Conservation (phyloP, 257 asterid genomes). For the Perilla frutescens region DNA sequence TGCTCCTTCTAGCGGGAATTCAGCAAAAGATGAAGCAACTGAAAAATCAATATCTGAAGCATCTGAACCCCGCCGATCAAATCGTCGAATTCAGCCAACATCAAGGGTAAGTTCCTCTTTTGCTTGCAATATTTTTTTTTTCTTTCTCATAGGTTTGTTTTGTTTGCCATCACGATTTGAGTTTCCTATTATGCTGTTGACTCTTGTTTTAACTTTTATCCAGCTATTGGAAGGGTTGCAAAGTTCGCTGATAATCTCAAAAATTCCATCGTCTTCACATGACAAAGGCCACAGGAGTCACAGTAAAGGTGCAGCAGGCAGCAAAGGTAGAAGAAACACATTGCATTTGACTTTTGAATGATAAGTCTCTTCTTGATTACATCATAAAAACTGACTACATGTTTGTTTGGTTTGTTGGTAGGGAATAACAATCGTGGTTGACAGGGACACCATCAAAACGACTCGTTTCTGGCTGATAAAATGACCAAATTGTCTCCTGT, state of each 20-base stretch:
- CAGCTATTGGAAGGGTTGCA: conserved; percentile 97
- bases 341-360: not conserved
- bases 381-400: not conserved
- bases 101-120: conserved; percentile 67
- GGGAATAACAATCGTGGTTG: conserved; percentile 49
- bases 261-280: conserved; percentile 70
- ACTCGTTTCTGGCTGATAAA: conserved; percentile 30
- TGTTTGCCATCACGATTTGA: not conserved
- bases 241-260: conserved; percentile 72
- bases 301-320: conserved; percentile 46
- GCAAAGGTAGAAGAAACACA: conserved; percentile 48
- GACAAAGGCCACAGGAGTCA: conserved; percentile 65
- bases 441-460: conserved; percentile 33
- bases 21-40: conserved; percentile 49
- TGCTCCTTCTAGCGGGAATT: conserved; percentile 53
- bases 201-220: conserved; percentile 37
- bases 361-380: not conserved
- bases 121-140: not conserved
- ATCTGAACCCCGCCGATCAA: conserved; percentile 90
- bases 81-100: conserved; percentile 95
- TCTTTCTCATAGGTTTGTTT: not conserved
- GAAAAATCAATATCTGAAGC: conserved; percentile 52
- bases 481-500: conserved; percentile 32
- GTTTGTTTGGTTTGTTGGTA: conserved; percentile 31
- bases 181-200: conserved; percentile 3